These are phyloP conservation scores for Ceratobasidium sp. DNA, from an alignment of 1,284 basidiomycete species.

Conservation along the genomic window DNA sequence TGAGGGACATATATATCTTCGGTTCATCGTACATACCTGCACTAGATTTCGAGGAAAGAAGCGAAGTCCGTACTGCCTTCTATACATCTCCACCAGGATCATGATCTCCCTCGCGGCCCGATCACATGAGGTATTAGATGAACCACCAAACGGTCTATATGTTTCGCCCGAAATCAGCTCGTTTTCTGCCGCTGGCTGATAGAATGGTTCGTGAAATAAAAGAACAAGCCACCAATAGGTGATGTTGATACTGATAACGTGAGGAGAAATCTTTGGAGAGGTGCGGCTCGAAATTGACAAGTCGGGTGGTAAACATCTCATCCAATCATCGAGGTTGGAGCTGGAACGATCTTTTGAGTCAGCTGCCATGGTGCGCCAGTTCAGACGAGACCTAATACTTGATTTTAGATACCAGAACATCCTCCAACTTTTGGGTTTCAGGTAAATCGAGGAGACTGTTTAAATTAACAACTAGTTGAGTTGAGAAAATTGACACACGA, in stretches of 20 bases:
- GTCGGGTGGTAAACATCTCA: neutral
- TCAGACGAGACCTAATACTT: too few relatives aligned
- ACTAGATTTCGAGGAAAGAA: conserved; percentile 1
- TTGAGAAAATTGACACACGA: neutral
- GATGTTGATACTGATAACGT: conserved; percentile 3
- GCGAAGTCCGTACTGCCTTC: neutral
- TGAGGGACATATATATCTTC: too few relatives aligned
- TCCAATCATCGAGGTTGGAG: neutral
- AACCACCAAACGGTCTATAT: neutral
- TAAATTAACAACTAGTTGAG: too few relatives aligned
- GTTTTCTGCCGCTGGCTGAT: neutral
- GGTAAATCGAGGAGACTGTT: neutral
- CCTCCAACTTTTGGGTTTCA: neutral
- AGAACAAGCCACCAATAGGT: conserved; percentile 3
- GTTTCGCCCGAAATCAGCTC: neutral
- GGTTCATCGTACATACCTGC: neutral
- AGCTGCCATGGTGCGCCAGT: too few relatives aligned
- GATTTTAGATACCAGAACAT: neutral
- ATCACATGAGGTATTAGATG: neutral
- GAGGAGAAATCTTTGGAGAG: conserved; percentile 41
- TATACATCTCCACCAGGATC: neutral
- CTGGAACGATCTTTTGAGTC: neutral
- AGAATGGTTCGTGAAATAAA: neutral
- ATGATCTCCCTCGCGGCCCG: neutral
- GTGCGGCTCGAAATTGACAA: conserved; percentile 44